phyloP scores from a whole-genome alignment of 306 rosid genomes.

The Medicago lupulina region DNA sequence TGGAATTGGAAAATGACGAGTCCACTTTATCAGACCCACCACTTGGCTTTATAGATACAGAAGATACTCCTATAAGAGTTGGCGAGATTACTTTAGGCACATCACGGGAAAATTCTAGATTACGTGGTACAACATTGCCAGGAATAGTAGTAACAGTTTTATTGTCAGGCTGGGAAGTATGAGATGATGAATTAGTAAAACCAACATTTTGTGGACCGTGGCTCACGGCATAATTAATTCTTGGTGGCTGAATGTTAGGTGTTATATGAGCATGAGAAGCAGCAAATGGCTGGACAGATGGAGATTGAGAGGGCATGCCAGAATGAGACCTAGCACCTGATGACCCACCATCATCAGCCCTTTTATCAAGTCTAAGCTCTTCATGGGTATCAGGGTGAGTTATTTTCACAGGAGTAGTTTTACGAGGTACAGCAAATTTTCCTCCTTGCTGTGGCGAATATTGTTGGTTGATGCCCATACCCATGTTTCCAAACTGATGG shows the following conservation, averaged over 20 bases:
- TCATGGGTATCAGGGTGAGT: slow-evolving; percentile 93
- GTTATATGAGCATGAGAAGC: slow-evolving; percentile 65
- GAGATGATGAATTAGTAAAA: slow-evolving; percentile 54
- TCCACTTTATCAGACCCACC: slow-evolving; percentile 49
- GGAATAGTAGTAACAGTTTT: slow-evolving; percentile 52
- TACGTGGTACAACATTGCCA: slow-evolving; percentile 52
- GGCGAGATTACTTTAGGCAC: slow-evolving; percentile 47
- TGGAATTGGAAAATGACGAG: slow-evolving; percentile 46
- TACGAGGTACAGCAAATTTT: slow-evolving; percentile 71
- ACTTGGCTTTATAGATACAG: slow-evolving; percentile 60
- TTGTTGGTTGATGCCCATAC: slow-evolving; percentile 61
- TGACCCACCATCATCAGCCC: slow-evolving; percentile 58
- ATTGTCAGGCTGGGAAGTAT: slow-evolving; percentile 53
- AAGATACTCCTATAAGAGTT: slow-evolving; percentile 49
- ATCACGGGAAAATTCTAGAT: slow-evolving; percentile 59
- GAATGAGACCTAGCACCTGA: slow-evolving; percentile 67
- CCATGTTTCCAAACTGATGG: slow-evolving; percentile 70
- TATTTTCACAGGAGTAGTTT: slow-evolving; percentile 73
- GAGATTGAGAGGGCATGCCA: slow-evolving; percentile 68
- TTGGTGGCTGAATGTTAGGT: slow-evolving; percentile 65
- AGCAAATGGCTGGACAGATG: slow-evolving; percentile 56
- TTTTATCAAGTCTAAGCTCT: slow-evolving; percentile 82
- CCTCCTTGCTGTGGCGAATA: slow-evolving; percentile 81
- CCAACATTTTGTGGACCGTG: slow-evolving; percentile 66
- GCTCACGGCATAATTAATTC: slow-evolving; percentile 60